These are phyloP conservation scores for Lasiodiplodia citricola DNA, from an alignment of 2,329 filamentous ascomycete species.

Conservation along the genomic window DNA sequence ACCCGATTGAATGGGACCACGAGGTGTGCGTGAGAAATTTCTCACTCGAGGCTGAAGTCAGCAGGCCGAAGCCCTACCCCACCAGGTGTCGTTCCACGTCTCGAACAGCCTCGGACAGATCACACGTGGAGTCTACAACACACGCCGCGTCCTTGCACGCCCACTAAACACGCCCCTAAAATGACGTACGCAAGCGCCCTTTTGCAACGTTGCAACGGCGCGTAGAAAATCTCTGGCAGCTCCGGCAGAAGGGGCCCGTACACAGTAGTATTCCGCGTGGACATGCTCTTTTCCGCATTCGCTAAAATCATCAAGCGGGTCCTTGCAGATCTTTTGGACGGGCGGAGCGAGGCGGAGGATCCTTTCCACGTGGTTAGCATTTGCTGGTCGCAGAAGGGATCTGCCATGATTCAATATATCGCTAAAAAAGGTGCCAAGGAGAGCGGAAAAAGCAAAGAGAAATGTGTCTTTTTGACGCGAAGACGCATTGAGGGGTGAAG, in stretches of 20 bases:
- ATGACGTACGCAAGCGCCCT: not conserved
- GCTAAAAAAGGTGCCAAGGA: not conserved
- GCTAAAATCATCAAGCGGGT: not conserved
- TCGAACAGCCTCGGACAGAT: too few species aligned
- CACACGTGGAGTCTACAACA: not conserved
- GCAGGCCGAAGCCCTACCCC: not conserved
- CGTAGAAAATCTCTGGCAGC: not conserved
- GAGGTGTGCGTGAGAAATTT: not conserved
- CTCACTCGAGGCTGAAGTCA: not conserved
- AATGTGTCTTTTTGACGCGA: not conserved
- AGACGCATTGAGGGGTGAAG: not conserved
- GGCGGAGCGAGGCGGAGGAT: not conserved
- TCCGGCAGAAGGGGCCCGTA: too few species aligned
- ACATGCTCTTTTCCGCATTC: not conserved
- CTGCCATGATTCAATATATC: constrained; percentile 7
- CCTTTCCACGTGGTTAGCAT: constrained; percentile 6
- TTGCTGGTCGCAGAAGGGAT: constrained; percentile 8
- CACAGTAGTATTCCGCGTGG: not conserved
- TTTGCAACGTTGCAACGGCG: not conserved
- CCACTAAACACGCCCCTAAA: not conserved
- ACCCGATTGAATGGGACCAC: not conserved
- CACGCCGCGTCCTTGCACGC: not conserved
- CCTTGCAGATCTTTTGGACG: not conserved
- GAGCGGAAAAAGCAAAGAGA: not conserved
- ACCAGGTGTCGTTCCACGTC: not conserved